A percentile compares a stretch with the other conserved stretches of the same genome.
Conservation (phyloP, 805 yeast genomes). For the Wickerhamiella domercqiae region DNA sequence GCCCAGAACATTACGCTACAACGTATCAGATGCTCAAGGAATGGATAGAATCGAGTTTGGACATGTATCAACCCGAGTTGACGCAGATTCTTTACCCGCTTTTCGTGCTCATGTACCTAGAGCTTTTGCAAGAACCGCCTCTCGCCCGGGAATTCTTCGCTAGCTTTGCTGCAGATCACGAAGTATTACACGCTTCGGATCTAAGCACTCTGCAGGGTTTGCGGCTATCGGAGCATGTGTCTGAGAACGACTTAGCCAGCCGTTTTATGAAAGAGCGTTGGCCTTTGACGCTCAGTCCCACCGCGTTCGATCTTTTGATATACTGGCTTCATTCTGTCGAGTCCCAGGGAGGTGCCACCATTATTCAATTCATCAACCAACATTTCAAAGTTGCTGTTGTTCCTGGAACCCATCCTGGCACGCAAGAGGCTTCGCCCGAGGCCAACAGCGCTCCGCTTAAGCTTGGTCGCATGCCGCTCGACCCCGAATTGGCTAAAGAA, state of each 20-base stretch:
- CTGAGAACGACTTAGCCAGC: conserved; percentile 68
- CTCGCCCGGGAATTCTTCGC: conserved; percentile 64
- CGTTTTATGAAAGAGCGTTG: conserved; percentile 62
- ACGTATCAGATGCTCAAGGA: conserved; percentile 68
- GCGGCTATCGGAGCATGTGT: conserved; percentile 62
- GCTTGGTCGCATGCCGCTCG: conserved; percentile 74
- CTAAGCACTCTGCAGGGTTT: conserved; percentile 57
- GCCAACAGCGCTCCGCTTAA: conserved; percentile 34
- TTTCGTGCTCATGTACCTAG: conserved; percentile 78
- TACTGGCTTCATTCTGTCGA: conserved; percentile 86
- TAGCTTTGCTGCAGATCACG: conserved; percentile 57
- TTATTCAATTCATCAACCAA: conserved; percentile 76
- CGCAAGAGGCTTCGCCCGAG: conserved; percentile 8
- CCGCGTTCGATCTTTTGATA: conserved; percentile 68
- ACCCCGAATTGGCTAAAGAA: conserved; percentile 71
- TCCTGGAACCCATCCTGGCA: not conserved
- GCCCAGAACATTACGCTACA: conserved; percentile 58
- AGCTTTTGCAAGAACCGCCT: conserved; percentile 43
- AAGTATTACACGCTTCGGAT: conserved; percentile 63
- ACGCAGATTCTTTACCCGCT: conserved; percentile 75
- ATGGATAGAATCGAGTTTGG: conserved; percentile 87
- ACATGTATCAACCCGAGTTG: conserved; percentile 77
- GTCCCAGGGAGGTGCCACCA: conserved; percentile 75
- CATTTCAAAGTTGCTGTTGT: conserved; percentile 34
- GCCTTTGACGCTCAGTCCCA: conserved; percentile 58